Evolutionary conservation across 495 filamentous ascomycete genomes (phyloP).

Genomic region (Platismatia glauca): DNA sequence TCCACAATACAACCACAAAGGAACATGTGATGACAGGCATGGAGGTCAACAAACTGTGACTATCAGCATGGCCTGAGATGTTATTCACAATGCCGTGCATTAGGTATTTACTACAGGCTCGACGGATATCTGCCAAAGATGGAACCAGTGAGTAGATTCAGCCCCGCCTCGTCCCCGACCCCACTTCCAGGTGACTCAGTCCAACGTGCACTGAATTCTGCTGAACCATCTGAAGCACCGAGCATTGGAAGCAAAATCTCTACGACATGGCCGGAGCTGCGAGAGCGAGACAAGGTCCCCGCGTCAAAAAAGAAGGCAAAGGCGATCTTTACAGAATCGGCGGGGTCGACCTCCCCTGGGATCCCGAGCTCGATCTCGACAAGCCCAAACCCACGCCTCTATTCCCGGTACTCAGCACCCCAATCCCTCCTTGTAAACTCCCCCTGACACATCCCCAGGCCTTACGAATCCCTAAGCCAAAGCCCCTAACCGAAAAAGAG

Average conservation of each 20-base stretch:
- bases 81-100: neutral
- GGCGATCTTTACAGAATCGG: slow-evolving; percentile 14
- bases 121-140: neutral
- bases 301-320: slow-evolving; percentile 13
- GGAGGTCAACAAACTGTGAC: neutral
- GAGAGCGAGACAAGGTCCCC: slow-evolving; percentile 3
- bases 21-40: neutral
- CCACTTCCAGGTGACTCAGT: neutral
- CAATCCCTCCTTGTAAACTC: neutral
- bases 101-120: too few species aligned
- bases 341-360: slow-evolving; percentile 27
- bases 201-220: neutral
- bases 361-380: slow-evolving; percentile 29
- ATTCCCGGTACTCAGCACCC: slow-evolving; percentile 29
- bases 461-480: slow-evolving; percentile 24
- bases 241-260: neutral
- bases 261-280: slow-evolving; percentile 4
- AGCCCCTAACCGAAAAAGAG: slow-evolving; percentile 27
- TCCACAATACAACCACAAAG: neutral
- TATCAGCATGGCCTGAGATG: neutral
- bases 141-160: neutral
- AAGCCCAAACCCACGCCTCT: slow-evolving; percentile 28
- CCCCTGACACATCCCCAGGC: slow-evolving; percentile 8
- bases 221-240: neutral
- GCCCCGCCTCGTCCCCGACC: slow-evolving; percentile 3